Percentiles rank a stretch among this genome's conserved stretches.
Evolutionary conservation across 2,329 filamentous ascomycete genomes (phyloP).

Genomic region (Trichoderma pleuroti): DNA sequence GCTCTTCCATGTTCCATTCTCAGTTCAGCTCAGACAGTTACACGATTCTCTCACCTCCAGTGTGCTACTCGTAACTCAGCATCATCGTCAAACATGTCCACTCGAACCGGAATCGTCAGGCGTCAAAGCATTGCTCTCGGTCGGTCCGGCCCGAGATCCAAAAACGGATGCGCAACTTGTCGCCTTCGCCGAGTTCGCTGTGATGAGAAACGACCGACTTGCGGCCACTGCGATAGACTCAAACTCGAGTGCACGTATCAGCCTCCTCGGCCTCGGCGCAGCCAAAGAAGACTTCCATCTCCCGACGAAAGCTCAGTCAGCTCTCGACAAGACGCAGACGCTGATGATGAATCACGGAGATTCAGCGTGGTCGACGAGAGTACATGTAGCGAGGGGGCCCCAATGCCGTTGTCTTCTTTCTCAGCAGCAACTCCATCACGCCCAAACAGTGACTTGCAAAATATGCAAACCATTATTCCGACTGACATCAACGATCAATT

Average conservation of each 20-base stretch:
- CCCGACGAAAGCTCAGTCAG: not conserved
- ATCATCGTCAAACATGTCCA: not conserved
- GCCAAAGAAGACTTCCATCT: not conserved
- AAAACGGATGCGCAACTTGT: not conserved
- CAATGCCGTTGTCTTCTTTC: not conserved
- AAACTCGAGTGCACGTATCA: not conserved
- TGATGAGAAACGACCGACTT: not conserved
- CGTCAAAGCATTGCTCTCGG: not conserved
- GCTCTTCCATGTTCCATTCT: no score
- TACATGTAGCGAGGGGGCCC: not conserved
- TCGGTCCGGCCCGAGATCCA: not conserved
- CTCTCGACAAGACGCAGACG: not conserved
- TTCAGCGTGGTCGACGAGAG: not conserved
- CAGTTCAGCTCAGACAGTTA: not conserved
- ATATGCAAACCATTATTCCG: not conserved
- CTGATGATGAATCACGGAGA: not conserved
- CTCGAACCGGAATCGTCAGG: not conserved
- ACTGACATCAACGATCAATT: not conserved
- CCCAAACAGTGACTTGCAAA: not conserved
- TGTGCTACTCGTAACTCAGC: no score
- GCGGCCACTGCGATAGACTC: not conserved
- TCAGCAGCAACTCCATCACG: not conserved
- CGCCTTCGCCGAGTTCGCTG: not conserved
- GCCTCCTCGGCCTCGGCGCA: not conserved
- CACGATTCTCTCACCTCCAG: not conserved